Conservation (phyloP, 1,284 basidiomycete genomes). For the Cryptococcus wingfieldii region DNA sequence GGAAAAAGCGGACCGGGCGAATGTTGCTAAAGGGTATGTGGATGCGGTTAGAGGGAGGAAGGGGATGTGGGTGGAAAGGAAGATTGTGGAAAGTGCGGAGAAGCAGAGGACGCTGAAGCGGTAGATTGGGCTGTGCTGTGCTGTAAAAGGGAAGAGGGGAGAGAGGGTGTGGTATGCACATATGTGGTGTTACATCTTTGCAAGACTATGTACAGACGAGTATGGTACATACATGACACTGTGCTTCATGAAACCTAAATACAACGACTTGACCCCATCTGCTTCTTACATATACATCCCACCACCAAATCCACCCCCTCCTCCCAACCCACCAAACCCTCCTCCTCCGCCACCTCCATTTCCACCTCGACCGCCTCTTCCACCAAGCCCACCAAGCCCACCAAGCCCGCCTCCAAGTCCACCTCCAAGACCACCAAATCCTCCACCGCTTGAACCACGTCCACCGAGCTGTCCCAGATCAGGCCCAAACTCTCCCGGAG, state of each 20-base stretch:
- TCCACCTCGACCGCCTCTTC: slow-evolving; percentile 7
- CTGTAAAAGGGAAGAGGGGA: no score
- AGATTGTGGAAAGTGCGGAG: slow-evolving; percentile 89
- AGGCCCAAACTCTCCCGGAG: slow-evolving; percentile 46
- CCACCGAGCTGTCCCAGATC: slow-evolving; percentile 42
- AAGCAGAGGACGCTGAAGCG: slow-evolving; percentile 91
- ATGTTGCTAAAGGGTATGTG: slow-evolving; percentile 93
- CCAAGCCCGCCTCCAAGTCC: slow-evolving; percentile 23
- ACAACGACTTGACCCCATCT: no score
- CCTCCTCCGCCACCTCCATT: slow-evolving; percentile 28
- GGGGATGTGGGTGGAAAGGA: slow-evolving; percentile 90
- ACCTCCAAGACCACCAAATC: slow-evolving; percentile 4
- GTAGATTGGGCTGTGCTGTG: background rate
- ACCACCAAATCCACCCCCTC: slow-evolving; percentile 8
- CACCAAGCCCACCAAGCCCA: slow-evolving; percentile 18
- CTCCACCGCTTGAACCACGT: slow-evolving; percentile 14
- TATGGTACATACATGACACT: background rate
- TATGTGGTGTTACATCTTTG: background rate
- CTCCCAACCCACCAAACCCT: slow-evolving; percentile 10
- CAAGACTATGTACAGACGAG: background rate
- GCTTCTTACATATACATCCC: slow-evolving; percentile 1
- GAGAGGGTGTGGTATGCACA: background rate
- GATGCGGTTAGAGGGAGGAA: slow-evolving; percentile 86
- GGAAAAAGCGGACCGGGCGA: slow-evolving; percentile 88
- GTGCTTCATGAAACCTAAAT: background rate